A percentile compares a stretch with the other conserved stretches of the same genome.
These are phyloP conservation scores for Fusarium sp. DNA, from an alignment of 2,329 filamentous ascomycete genomes.

Conservation along the genomic window DNA sequence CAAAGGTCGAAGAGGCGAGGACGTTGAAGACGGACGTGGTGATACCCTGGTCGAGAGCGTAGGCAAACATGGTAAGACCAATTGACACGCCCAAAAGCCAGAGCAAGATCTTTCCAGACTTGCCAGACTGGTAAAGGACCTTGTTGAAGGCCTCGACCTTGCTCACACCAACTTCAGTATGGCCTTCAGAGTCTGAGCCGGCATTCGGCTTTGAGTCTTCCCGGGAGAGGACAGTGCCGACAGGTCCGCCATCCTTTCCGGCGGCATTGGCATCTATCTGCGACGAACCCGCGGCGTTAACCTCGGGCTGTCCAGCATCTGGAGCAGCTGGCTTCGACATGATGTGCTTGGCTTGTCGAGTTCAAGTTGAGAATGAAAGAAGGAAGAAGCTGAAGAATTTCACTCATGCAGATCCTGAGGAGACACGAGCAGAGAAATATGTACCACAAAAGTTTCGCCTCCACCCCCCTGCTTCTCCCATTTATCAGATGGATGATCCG, in stretches of 20 bases:
- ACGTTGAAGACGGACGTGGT: slow-evolving; percentile 48
- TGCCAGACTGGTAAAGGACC: slow-evolving; percentile 54
- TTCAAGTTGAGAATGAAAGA: neutral
- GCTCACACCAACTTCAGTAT: slow-evolving; percentile 45
- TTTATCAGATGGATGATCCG: neutral
- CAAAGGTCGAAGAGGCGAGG: slow-evolving; percentile 51
- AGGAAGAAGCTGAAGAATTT: neutral
- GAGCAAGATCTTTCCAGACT: slow-evolving; percentile 49
- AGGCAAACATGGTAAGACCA: slow-evolving; percentile 51
- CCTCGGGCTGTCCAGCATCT: neutral
- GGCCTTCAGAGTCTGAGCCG: neutral
- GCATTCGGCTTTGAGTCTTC: neutral
- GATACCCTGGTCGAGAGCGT: slow-evolving; percentile 50
- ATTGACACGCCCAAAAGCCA: slow-evolving; percentile 53
- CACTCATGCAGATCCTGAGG: neutral
- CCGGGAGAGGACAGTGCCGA: neutral
- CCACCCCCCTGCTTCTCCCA: neutral
- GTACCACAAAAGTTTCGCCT: neutral
- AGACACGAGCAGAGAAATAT: neutral
- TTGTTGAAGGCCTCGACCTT: slow-evolving; percentile 56
- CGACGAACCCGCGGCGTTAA: neutral
- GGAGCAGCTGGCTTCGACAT: neutral
- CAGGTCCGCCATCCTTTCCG: neutral
- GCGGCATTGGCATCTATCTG: neutral
- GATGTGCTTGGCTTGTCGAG: neutral